phyloP scores from a whole-genome alignment of 345 rosid species.

The Gossypium arboreum region DNA sequence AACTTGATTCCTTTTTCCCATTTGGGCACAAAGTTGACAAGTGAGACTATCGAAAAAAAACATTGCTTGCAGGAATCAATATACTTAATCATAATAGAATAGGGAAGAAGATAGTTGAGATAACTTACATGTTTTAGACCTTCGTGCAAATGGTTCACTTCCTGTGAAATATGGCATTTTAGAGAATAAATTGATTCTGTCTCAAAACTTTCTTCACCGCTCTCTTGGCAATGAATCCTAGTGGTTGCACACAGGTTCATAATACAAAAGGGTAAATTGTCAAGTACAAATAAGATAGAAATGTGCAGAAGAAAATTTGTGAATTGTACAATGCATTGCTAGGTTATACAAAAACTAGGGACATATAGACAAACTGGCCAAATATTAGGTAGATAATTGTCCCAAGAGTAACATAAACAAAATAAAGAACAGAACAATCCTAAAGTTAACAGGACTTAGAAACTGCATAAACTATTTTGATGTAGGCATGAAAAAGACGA shows the following conservation, averaged over 20 bases:
- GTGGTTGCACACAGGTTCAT: constrained; percentile 14
- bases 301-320: neutral
- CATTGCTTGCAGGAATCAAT: neutral
- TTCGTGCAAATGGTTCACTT: constrained; percentile 98
- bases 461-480: constrained; percentile 1
- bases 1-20: neutral
- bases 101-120: neutral
- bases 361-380: neutral
- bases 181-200: constrained; percentile 81
- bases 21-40: neutral
- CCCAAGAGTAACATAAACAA: neutral
- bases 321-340: constrained; percentile 4
- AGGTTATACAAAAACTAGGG: constrained; percentile 8
- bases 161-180: constrained; percentile 97
- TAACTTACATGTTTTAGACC: constrained; percentile 88
- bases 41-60: neutral
- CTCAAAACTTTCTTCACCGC: constrained; percentile 80
- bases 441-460: neutral
- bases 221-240: constrained; percentile 92
- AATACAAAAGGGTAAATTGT: neutral
- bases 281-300: neutral
- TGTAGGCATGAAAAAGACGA: neutral
- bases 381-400: neutral
- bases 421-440: neutral
- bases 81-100: neutral